Evolutionary conservation across 1,284 basidiomycete species (phyloP), one percentile per base, ranked within the genome.

Genomic region (Trichosporon faecale): DNA sequence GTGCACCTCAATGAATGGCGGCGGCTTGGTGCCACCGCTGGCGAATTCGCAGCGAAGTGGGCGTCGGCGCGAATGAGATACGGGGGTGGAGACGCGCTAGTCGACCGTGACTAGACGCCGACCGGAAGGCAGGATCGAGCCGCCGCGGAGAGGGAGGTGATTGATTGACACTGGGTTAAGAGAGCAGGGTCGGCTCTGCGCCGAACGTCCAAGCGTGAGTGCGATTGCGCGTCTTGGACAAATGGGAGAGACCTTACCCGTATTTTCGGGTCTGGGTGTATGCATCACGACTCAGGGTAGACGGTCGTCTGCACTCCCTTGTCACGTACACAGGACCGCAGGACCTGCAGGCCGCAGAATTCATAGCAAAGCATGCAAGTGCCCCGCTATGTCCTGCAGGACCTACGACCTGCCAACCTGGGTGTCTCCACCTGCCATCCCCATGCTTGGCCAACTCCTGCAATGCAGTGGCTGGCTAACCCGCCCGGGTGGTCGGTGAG

Each of bases 211-310:
- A 61, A 31, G 57, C 57, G 27, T 29, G 16, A 31, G 27, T 16
- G 29, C 57, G 8, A 23, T 31, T 31, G 57, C 14, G 18, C 27
- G 57, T 31, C 27, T 61, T 31, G 57, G 57, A 27, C 55, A 60
- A 60, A 60, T 61, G 29, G 18, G 57, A 31, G 57, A 29, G 57
- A 60, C 55, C 57, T 31, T 61, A 61, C 57, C 57, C 57, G 57
- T 61, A 61, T 61, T 61, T 61, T 61, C 57, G 57, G 57, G 57
- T 61, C 57, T 61, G 57, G n/a, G 57, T 61, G 57, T 61, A 61
- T 31, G 57, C 57, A 61, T 61, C 57, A 31, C 57, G 21, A 31
- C 57, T 61, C 57, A 61, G 57, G 57, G 57, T 61, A 18, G 11
- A 18, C 7, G 57, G 27, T 61, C 57, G 57, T 18, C 57, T 61